Base-by-base conservation (phyloP, 2,329 filamentous ascomycete species). In the Acarospora socialis region DNA sequence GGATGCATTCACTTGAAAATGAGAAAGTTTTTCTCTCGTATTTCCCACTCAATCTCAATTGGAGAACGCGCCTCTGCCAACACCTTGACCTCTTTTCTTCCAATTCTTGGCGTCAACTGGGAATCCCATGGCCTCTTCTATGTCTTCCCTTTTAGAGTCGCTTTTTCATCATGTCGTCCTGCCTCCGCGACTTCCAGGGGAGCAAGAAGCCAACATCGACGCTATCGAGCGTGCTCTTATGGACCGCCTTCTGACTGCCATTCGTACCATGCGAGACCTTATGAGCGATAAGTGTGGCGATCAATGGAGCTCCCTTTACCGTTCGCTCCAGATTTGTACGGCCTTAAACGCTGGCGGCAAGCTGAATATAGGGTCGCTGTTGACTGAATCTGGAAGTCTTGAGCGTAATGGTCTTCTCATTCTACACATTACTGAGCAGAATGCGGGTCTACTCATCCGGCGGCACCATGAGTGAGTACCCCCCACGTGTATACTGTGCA, bases 401-500 rank as follows among this genome's bases (percentile, higher is more conserved):
- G 24, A 46, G 16, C n/a, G 19, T n/a, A 39, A 45, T 6, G 34
- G 52, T 17, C 41, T 54, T 14, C 41, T 68, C 4, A 51, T 67
- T 4, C 32, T 67, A 0, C 52, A 65, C 28, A 37, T 68, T n/a
- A 42, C 46, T 0, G 54, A 62, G 34, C 65, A 69, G 38, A 69
- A 70, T 43, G 57, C 61, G 1, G 64, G 51, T 7, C 32, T 69
- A 3, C 40, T 68, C 2, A 47, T 68, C 17, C 53, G 54, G 28
- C 40, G 48, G 5, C 35, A 50, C 8, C 7, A 12, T 7, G 36
- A 34, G 57, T 61, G 46, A 45, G 51, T 43, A 27, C 28, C 10
- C n/a, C 28, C 19, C 17, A 20, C 14, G 18, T 13, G 23, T 21
- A 7, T 31, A 19, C 27, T 12, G 30, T 28, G 33, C 41, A 35